Evolutionary conservation across 2,329 filamentous ascomycete genomes (phyloP).

Genomic region (Diplodia corticola): DNA sequence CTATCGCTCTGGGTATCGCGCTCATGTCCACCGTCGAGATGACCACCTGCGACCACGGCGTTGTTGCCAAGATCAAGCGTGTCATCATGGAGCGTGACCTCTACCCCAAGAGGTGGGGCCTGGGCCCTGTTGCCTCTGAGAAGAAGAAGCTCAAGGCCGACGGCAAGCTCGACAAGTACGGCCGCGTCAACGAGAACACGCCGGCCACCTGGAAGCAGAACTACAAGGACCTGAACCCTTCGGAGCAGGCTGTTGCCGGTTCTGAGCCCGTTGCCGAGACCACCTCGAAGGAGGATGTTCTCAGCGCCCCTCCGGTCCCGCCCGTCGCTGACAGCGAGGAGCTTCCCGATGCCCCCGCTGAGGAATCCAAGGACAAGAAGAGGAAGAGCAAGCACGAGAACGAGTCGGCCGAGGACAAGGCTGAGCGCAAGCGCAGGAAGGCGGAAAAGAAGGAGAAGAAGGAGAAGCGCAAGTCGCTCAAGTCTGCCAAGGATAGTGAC

Average conservation of each 20-base stretch:
- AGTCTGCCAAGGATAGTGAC: conserved; percentile 23
- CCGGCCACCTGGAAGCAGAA: conserved; percentile 88
- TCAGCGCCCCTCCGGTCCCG: conserved; percentile 38
- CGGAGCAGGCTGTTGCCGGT: conserved; percentile 27
- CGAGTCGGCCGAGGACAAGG: conserved; percentile 49
- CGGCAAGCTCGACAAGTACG: conserved; percentile 97
- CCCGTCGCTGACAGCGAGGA: conserved; percentile 31
- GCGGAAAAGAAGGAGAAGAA: conserved; percentile 81
- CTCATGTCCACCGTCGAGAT: conserved; percentile 99
- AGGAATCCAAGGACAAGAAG: conserved; percentile 43
- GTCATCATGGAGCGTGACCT: conserved; percentile 99
- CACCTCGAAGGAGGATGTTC: conserved; percentile 37
- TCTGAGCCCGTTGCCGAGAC: conserved; percentile 33
- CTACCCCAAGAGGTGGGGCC: conserved; percentile 94
- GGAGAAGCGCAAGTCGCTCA: conserved; percentile 61
- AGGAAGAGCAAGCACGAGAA: conserved; percentile 52
- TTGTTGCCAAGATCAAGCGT: conserved; percentile 98
- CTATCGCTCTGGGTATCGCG: conserved; percentile 92
- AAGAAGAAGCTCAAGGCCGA: conserved; percentile 99
- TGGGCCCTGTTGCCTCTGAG: conserved; percentile 88
- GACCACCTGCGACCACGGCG: conserved; percentile 93
- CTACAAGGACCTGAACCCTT: conserved; percentile 75
- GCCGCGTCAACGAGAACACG: conserved; percentile 86
- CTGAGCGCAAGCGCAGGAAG: conserved; percentile 63
- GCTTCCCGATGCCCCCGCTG: conserved; percentile 32